These are phyloP conservation scores for Pugionium cornutum DNA, from an alignment of 345 rosid genomes.

Conservation along the genomic window DNA sequence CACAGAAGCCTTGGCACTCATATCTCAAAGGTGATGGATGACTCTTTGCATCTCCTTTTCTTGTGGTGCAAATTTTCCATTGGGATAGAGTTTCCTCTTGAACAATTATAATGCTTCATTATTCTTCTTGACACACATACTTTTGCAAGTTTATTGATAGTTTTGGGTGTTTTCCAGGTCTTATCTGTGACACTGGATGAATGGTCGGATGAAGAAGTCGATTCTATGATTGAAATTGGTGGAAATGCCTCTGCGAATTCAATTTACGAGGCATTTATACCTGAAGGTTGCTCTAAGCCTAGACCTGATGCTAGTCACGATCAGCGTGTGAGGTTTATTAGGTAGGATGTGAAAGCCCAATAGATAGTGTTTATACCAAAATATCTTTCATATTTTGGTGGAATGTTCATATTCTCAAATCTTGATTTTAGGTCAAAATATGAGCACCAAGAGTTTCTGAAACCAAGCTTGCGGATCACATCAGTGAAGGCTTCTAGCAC, in stretches of 20 bases:
- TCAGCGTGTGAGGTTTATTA: constrained; percentile 74
- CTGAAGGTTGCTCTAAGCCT: constrained; percentile 81
- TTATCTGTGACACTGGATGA: constrained; percentile 95
- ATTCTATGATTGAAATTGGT: constrained; percentile 91
- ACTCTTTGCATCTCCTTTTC: constrained; percentile 21
- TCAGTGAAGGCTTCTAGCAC: constrained; percentile 42
- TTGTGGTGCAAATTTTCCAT: not conserved
- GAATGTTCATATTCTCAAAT: constrained; percentile 15
- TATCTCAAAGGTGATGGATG: constrained; percentile 77
- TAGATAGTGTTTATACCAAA: not conserved
- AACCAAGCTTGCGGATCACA: constrained; percentile 84
- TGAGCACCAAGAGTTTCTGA: constrained; percentile 87
- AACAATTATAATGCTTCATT: not conserved
- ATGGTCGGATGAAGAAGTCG: constrained; percentile 89
- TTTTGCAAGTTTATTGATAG: constrained; percentile 6
- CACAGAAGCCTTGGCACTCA: constrained; percentile 98
- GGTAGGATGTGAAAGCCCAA: constrained; percentile 41
- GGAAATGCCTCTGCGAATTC: constrained; percentile 90
- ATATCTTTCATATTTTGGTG: not conserved
- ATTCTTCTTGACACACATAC: not conserved
- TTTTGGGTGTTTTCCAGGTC: constrained; percentile 51
- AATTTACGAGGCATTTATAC: constrained; percentile 82
- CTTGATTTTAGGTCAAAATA: constrained; percentile 73
- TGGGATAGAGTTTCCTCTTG: constrained; percentile 1
- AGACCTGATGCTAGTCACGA: constrained; percentile 76